phyloP scores from a whole-genome alignment of 768 basidiomycete genomes.

The Amanita exitialis region DNA sequence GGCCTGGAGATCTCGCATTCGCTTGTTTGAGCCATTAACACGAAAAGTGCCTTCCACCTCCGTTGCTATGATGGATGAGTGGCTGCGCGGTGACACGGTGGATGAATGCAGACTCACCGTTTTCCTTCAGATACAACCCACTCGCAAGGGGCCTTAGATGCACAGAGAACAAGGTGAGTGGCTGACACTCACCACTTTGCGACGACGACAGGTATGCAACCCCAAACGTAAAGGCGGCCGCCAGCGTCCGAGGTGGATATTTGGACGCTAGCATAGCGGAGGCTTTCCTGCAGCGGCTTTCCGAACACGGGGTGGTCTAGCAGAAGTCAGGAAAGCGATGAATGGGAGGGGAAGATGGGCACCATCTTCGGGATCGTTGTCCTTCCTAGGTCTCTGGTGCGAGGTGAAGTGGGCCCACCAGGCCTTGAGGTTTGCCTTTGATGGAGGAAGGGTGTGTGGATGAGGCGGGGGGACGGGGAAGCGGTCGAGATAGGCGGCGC shows the following conservation, averaged over 20 bases:
- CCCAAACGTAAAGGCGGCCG: conserved; percentile 85
- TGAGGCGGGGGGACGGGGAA: not conserved
- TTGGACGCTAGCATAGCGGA: conserved; percentile 84
- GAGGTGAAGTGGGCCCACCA: conserved; percentile 79
- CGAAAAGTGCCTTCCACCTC: conserved; percentile 92
- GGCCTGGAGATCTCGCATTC: conserved; percentile 92
- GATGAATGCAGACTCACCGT: conserved; percentile 39
- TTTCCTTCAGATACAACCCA: conserved; percentile 91
- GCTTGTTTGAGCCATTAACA: conserved; percentile 88
- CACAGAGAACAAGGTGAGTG: not conserved
- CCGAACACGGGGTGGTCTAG: conserved; percentile 63
- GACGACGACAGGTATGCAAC: conserved; percentile 93
- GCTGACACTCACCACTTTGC: conserved; percentile 74
- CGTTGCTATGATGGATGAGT: conserved; percentile 44
- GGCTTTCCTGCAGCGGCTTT: conserved; percentile 71
- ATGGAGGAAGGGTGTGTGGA: conserved; percentile 20
- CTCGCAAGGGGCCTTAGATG: conserved; percentile 25
- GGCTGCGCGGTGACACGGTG: conserved; percentile 2
- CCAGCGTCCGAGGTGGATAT: conserved; percentile 82
- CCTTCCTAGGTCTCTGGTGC: conserved; percentile 52
- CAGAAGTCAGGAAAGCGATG: conserved; percentile 17
- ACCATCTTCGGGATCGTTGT: conserved; percentile 33
- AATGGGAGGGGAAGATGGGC: not conserved
- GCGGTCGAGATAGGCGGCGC: not conserved
- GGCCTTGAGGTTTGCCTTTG: conserved; percentile 56